A percentile compares a stretch with the other conserved stretches of the same genome.
phyloP scores from a whole-genome alignment of 202 grass and related monocot species.

The Setaria viridis region DNA sequence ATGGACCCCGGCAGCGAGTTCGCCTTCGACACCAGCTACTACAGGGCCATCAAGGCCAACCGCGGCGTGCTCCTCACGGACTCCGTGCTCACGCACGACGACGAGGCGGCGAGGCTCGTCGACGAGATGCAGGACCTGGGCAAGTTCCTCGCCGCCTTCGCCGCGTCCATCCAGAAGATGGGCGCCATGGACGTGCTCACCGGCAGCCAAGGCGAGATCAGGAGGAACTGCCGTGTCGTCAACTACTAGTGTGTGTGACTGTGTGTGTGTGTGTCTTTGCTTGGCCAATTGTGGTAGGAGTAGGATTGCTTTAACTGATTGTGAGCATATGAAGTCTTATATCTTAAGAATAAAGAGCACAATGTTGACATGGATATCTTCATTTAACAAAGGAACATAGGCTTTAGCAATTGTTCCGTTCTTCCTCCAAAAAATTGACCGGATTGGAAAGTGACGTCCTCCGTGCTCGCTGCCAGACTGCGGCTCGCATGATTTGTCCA shows the following conservation, averaged over 20 bases:
- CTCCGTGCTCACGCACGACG: constrained; percentile 56
- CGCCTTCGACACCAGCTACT: constrained; percentile 50
- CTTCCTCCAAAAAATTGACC: too few species aligned
- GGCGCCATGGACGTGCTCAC: constrained; percentile 43
- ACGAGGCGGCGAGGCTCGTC: constrained; percentile 41
- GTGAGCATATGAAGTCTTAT: too few species aligned
- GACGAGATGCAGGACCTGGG: constrained; percentile 20
- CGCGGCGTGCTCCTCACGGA: constrained; percentile 37
- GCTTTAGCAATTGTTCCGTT: too few species aligned
- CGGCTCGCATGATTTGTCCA: too few species aligned
- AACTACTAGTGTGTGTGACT: not conserved
- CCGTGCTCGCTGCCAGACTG: too few species aligned
- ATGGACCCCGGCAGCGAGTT: constrained; percentile 50
- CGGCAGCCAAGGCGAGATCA: constrained; percentile 61
- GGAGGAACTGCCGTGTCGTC: constrained; percentile 51
- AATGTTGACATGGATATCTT: not conserved
- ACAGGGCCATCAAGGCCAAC: not conserved
- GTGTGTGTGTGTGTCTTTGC: too few species aligned
- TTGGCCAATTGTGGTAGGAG: too few species aligned
- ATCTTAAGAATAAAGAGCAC: not conserved
- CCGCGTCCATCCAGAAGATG: constrained; percentile 41
- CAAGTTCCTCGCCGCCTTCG: constrained; percentile 57
- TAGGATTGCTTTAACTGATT: too few species aligned
- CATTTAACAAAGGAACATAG: too few species aligned
- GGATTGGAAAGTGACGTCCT: too few species aligned